Percentiles rank a stretch among this genome's conserved stretches.
These are phyloP conservation scores for Wickerhamiella kurtzmanii DNA, from an alignment of 805 yeast genomes.

Conservation along the genomic window DNA sequence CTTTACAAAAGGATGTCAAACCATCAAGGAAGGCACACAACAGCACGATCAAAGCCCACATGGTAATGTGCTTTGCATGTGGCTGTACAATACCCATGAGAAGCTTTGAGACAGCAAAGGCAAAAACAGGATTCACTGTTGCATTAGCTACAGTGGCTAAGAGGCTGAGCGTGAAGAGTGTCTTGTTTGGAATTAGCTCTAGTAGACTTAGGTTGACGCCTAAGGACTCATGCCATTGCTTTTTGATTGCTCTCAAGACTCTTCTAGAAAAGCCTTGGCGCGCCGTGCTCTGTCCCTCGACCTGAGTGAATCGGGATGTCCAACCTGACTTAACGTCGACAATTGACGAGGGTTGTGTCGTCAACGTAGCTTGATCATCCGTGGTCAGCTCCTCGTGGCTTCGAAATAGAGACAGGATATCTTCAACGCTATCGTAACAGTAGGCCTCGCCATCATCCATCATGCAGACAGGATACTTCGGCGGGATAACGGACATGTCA, in stretches of 20 bases:
- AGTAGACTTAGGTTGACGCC: not conserved
- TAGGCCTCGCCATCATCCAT: conserved; percentile 46
- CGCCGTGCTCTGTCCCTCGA: not conserved
- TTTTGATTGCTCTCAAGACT: not conserved
- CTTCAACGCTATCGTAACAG: not conserved
- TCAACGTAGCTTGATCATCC: conserved; percentile 1
- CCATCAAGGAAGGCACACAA: conserved; percentile 56
- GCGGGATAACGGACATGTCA: conserved; percentile 43
- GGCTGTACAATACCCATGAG: conserved; percentile 47
- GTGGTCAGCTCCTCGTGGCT: not conserved
- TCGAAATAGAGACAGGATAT: not conserved
- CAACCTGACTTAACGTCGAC: too few species aligned
- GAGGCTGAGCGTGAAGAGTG: conserved; percentile 36
- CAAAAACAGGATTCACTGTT: conserved; percentile 58
- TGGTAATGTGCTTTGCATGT: conserved; percentile 21
- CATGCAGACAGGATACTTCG: conserved; percentile 44
- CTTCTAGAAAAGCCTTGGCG: not conserved
- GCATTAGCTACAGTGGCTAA: conserved; percentile 44
- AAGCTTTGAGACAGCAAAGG: conserved; percentile 61
- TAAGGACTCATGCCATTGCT: not conserved
- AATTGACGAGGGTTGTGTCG: too few species aligned
- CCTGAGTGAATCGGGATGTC: not conserved
- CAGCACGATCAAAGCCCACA: conserved; percentile 60
- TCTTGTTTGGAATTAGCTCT: conserved; percentile 13
- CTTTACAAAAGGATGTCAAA: conserved; percentile 35